These are phyloP conservation scores for Symbiodinium pilosum DNA, from an alignment of 73 alveolate species.

Conservation along the genomic window DNA sequence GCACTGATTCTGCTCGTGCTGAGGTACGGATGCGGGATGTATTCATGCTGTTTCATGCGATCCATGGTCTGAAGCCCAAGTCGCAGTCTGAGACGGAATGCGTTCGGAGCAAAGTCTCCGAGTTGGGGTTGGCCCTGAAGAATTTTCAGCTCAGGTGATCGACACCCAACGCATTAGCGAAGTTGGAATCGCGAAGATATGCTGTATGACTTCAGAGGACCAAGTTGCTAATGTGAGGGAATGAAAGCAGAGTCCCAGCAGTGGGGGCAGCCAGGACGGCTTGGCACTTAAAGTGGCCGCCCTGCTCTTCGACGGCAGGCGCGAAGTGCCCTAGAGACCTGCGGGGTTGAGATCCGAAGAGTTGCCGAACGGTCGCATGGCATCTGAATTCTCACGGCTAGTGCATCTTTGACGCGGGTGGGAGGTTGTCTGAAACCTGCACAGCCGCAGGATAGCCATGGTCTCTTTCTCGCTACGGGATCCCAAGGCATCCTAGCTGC, in stretches of 20 bases:
- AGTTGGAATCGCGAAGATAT: constrained; percentile 69
- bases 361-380: too few relatives aligned
- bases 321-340: background rate
- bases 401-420: too few relatives aligned
- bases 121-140: background rate
- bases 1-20: background rate
- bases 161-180: constrained; percentile 91
- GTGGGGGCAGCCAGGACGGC: constrained; percentile 27
- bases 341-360: too few relatives aligned
- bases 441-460: constrained; percentile 95
- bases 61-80: constrained; percentile 80
- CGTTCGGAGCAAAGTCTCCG: background rate
- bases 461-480: constrained; percentile 71
- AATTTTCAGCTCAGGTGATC: constrained; percentile 5
- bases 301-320: constrained; percentile 77
- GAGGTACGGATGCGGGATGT: constrained; percentile 83
- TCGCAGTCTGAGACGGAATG: background rate
- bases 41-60: constrained; percentile 43
- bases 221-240: too few relatives aligned
- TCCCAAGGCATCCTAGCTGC: constrained; percentile 58
- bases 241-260: background rate
- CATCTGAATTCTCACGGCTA: too few relatives aligned
- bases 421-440: too few relatives aligned
- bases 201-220: constrained; percentile 57
- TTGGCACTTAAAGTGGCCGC: constrained; percentile 83